Evolutionary conservation across 2,329 filamentous ascomycete genomes (phyloP).

Genomic region (Pleomassaria siparia): DNA sequence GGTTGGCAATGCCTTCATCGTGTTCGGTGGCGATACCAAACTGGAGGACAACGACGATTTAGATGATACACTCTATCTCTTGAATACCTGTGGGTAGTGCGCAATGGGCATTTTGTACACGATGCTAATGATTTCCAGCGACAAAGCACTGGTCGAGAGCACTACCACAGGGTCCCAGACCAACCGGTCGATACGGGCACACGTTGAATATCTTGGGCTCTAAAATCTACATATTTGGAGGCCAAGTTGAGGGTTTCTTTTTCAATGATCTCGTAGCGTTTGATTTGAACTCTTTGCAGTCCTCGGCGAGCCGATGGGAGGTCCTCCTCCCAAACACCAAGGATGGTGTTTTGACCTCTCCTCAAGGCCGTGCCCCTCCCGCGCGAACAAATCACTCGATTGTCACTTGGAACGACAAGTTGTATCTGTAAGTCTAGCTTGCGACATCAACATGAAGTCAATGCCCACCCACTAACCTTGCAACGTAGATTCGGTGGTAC

Average conservation of each 20-base stretch:
- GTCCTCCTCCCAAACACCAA: conserved; percentile 79
- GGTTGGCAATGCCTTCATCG: conserved; percentile 97
- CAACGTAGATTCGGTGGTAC: conserved; percentile 84
- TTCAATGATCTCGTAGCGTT: conserved; percentile 98
- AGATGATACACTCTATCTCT: conserved; percentile 91
- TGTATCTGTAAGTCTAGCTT: conserved; percentile 77
- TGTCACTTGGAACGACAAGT: conserved; percentile 86
- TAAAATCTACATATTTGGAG: conserved; percentile 96
- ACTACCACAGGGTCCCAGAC: conserved; percentile 80
- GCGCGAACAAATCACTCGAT: conserved; percentile 94
- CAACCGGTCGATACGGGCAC: conserved; percentile 91
- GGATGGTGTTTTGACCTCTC: conserved; percentile 45
- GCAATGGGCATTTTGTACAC: conserved; percentile 1
- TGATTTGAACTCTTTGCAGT: conserved; percentile 91
- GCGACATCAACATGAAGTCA: neutral
- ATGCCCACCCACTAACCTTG: conserved; percentile 14
- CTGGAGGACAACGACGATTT: conserved; percentile 88
- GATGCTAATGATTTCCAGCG: conserved; percentile 57
- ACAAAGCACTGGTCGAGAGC: conserved; percentile 98
- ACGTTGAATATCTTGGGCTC: conserved; percentile 95
- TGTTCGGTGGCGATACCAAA: conserved; percentile 98
- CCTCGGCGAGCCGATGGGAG: conserved; percentile 90
- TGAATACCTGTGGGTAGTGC: conserved; percentile 87
- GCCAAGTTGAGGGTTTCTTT: conserved; percentile 95
- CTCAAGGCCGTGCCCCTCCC: conserved; percentile 58